Percentiles rank a stretch among this genome's conserved stretches.
These are phyloP conservation scores for Graphiopsis chlorocephala DNA, from an alignment of 2,329 filamentous ascomycete species.

Conservation along the genomic window DNA sequence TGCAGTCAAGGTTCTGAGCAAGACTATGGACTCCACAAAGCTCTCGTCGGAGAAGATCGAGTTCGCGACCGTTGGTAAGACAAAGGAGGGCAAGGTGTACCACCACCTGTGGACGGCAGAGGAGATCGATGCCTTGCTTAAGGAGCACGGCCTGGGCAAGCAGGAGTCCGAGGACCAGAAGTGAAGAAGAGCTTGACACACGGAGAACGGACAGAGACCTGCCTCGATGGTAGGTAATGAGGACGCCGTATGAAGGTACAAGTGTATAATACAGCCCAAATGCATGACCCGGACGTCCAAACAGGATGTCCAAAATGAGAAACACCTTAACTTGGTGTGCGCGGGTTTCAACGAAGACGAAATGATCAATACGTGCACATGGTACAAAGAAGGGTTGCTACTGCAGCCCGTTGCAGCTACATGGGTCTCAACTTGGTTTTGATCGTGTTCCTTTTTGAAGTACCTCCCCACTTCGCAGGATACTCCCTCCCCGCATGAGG, in stretches of 20 bases:
- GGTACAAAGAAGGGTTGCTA: neutral
- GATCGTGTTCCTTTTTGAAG: neutral
- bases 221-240: constrained; percentile 8
- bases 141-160: constrained; percentile 94
- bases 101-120: constrained; percentile 96
- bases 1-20: constrained; percentile 98
- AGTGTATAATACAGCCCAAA: constrained; percentile 15
- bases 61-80: constrained; percentile 96
- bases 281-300: neutral
- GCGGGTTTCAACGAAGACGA: neutral
- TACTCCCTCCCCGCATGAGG: neutral
- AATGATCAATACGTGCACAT: neutral
- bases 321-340: neutral
- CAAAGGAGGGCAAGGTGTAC: constrained; percentile 93
- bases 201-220: neutral
- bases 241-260: constrained; percentile 5
- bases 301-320: neutral
- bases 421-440: neutral
- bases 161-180: constrained; percentile 49
- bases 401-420: neutral
- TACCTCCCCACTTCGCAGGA: neutral
- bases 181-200: neutral
- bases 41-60: constrained; percentile 99
- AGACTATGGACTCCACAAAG: constrained; percentile 99
- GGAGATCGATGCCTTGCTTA: constrained; percentile 89